Evolutionary conservation across 345 rosid species (phyloP), one percentile per base, ranked within the genome.

Genomic region (Camelina laxa): DNA sequence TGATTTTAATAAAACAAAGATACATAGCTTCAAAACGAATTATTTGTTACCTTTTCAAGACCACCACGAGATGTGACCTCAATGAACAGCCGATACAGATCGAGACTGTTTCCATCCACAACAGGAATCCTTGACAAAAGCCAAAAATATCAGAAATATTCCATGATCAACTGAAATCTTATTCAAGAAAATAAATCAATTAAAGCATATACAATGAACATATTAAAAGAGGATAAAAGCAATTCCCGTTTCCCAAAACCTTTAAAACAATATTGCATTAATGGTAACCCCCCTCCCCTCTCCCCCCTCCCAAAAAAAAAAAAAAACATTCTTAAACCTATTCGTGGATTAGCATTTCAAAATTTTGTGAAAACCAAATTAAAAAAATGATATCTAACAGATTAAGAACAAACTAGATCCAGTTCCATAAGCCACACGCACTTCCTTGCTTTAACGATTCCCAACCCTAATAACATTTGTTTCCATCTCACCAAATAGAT

Each of bases 61-160:
- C 97, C 97, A 74, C 96, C 96, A 27, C 93, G 85, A 45, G 84
- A 73, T 9, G 97, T 88, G 66, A 93, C 98, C 78, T 87, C 89
- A 50, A 82, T 79, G 73, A 91, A 93, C 56, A 93, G 96, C 73
- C 50, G 85, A 80, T 91, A 87, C 80, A 93, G 83, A 79, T 91
- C 89, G 30, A 93, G 84, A 57, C 72, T 75, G 51, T 74, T 77
- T 67, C 93, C 92, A 31, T 88, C 89, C 5, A 93, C 87, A 9
- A 81, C 77, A 36, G 91, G 97, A 78, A 82, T 69, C 87, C 97
- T 91, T 56, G 27, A 45, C 74, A 75, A 66, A 31, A 4, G 14
- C 17, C 39, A 35, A 42, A 2, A 54, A 22, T 3, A 33, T 42
- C 8, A 67, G 9, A 14, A 50, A 21, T 6, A 20, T 17, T 51